Base-by-base conservation (phyloP, 179 eudicot species). In the Monotropa hypopitys region DNA sequence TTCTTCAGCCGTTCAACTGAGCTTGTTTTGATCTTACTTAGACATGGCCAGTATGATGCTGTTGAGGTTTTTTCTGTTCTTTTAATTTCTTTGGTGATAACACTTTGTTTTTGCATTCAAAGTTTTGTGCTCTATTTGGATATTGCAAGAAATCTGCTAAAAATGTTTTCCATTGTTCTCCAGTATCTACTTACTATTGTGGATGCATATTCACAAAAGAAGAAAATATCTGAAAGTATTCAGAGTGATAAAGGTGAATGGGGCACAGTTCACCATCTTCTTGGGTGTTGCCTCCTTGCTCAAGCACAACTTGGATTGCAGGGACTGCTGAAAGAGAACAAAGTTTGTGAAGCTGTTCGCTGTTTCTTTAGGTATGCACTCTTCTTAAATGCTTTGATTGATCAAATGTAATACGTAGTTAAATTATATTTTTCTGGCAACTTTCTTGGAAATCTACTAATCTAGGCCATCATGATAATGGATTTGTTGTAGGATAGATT, bases 271-370 rank as follows among this genome's bases (percentile, higher is more conserved):
- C 92, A 88, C 76, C 98, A 96, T 90, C 91, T 96, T 77, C 89
- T 94, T 45, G 99, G 99, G 70, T 93, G 97, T 74, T 93, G 96
- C 86, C 87, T 90, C 76, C 90, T 93, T 87, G 89, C 91, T 74
- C 98, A 89, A 86, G 88, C 90, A 57, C 96, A 88, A 77, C 78
- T 81, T 79, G 88, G 79, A 80, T 70, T 77, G 65, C 87, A 77
- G 73, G 88, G 87, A 73, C 3, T 78, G 30, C 74, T 59, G 61
- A 88, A 84, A 77, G 91, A 89, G 84, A 87, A 86, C 81, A 96
- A 90, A 86, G 81, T 91, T 76, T 72, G 78, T 82, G 99, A 93
- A 87, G 97, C 99, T 77, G 81, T 93, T 82, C 86, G 91, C 77
- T 91, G 94, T 85, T 96, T 90, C 88, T 96, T 93, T 81, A 93